Conservation (phyloP, 768 basidiomycete species). For the Lactarius sanguifluus region DNA sequence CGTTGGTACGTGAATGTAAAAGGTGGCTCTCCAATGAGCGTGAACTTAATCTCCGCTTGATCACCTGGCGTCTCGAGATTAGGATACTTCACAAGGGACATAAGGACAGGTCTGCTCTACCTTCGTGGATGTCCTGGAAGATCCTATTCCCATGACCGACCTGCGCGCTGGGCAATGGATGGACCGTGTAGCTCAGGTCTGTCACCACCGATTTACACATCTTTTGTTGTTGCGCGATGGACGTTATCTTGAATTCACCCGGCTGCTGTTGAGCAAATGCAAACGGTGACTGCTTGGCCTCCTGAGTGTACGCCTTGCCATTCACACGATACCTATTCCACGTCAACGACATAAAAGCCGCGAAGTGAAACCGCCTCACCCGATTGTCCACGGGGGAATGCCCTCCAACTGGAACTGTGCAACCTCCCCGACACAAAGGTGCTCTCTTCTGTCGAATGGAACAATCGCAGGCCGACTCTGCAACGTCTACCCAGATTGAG, state of each 20-base stretch:
- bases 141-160: constrained; percentile 83
- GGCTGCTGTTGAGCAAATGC: constrained; percentile 78
- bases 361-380: constrained; percentile 44
- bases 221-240: constrained; percentile 90
- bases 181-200: constrained; percentile 71
- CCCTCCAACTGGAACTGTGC: constrained; percentile 94
- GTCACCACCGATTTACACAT: constrained; percentile 83
- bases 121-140: constrained; percentile 88
- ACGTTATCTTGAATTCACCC: constrained; percentile 82
- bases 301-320: constrained; percentile 68
- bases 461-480: constrained; percentile 94
- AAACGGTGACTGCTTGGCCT: constrained; percentile 79
- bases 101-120: constrained; percentile 39
- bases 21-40: constrained; percentile 86
- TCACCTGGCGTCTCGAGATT: constrained; percentile 52
- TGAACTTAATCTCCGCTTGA: constrained; percentile 92
- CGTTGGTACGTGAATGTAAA: constrained; percentile 96
- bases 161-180: constrained; percentile 83
- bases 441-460: constrained; percentile 71
- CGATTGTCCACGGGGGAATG: constrained; percentile 88
- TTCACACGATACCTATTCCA: constrained; percentile 75
- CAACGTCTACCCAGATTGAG: constrained; percentile 87
- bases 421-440: constrained; percentile 89
- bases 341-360: constrained; percentile 15
- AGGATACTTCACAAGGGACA: background rate